Evolutionary conservation across 2,329 filamentous ascomycete genomes (phyloP).

Genomic region (Cryphonectria nitschkei): DNA sequence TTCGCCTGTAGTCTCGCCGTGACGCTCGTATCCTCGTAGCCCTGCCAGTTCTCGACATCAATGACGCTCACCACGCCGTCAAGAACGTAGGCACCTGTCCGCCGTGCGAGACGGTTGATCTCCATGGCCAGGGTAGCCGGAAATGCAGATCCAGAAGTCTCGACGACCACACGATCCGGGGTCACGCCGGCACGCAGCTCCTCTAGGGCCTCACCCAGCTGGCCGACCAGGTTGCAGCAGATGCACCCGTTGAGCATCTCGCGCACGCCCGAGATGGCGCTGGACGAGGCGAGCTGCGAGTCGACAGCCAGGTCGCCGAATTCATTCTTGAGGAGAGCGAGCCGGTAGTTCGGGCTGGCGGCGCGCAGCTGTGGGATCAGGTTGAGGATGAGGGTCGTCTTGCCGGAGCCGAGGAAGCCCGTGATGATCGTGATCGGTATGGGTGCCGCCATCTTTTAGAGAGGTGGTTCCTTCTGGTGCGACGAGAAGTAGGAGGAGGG

Average conservation of each 20-base stretch:
- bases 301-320: conserved; percentile 95
- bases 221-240: conserved; percentile 97
- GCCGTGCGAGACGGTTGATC: conserved; percentile 76
- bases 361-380: conserved; percentile 86
- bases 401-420: conserved; percentile 93
- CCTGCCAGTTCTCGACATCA: conserved; percentile 93
- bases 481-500: too few relatives aligned
- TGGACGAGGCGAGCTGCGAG: conserved; percentile 82
- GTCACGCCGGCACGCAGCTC: conserved; percentile 63
- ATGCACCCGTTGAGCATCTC: conserved; percentile 97
- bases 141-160: conserved; percentile 87
- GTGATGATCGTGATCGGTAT: conserved; percentile 95
- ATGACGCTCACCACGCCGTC: conserved; percentile 90
- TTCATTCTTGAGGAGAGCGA: conserved; percentile 96
- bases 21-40: conserved; percentile 88
- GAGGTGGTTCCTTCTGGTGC: neutral
- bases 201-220: conserved; percentile 78
- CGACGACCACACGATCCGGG: conserved; percentile 89
- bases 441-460: conserved; percentile 59
- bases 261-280: conserved; percentile 84
- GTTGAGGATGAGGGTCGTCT: conserved; percentile 94
- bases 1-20: conserved; percentile 86
- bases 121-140: conserved; percentile 90
- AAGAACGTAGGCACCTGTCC: conserved; percentile 70
- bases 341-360: conserved; percentile 74